Percentiles rank a stretch among this genome's conserved stretches.
These are phyloP conservation scores for Venturia aucupariae DNA, from an alignment of 2,329 filamentous ascomycete genomes.

Conservation along the genomic window DNA sequence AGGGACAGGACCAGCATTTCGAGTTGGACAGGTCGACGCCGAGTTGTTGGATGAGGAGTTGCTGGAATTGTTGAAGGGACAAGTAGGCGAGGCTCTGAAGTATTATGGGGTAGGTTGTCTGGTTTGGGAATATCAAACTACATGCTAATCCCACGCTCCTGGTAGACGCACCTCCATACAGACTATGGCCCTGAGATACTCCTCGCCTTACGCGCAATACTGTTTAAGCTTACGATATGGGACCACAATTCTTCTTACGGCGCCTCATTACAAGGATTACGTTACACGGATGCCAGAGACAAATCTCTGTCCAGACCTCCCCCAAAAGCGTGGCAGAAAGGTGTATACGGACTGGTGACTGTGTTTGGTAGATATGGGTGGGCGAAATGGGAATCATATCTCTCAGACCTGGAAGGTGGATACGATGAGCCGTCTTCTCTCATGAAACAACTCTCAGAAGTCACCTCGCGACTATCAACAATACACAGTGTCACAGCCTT, in stretches of 20 bases:
- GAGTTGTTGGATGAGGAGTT: slow-evolving; percentile 92
- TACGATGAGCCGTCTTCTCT: slow-evolving; percentile 46
- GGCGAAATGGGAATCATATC: slow-evolving; percentile 84
- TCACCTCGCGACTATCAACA: slow-evolving; percentile 62
- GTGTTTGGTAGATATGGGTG: slow-evolving; percentile 84
- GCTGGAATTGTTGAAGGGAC: slow-evolving; percentile 70
- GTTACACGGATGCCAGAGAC: slow-evolving; percentile 76
- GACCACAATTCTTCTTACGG: slow-evolving; percentile 94
- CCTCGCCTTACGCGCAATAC: slow-evolving; percentile 61
- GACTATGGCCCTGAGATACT: slow-evolving; percentile 83
- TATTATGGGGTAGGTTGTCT: slow-evolving; percentile 54
- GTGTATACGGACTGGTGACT: slow-evolving; percentile 72
- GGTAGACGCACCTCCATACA: slow-evolving; percentile 58
- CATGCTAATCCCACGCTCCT: slow-evolving; percentile 1
- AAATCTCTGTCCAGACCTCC: slow-evolving; percentile 16
- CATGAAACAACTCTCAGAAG: slow-evolving; percentile 50
- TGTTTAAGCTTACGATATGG: slow-evolving; percentile 96
- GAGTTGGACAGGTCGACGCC: slow-evolving; percentile 92
- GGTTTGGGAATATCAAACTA: no score
- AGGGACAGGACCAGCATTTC: slow-evolving; percentile 75
- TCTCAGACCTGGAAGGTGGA: slow-evolving; percentile 67
- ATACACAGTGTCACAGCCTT: slow-evolving; percentile 75
- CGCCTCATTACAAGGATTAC: slow-evolving; percentile 81
- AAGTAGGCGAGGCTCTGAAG: slow-evolving; percentile 80
- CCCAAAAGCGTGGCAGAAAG: slow-evolving; percentile 76